Conservation (phyloP, 2,329 filamentous ascomycete genomes). For the Diaporthe sp. region DNA sequence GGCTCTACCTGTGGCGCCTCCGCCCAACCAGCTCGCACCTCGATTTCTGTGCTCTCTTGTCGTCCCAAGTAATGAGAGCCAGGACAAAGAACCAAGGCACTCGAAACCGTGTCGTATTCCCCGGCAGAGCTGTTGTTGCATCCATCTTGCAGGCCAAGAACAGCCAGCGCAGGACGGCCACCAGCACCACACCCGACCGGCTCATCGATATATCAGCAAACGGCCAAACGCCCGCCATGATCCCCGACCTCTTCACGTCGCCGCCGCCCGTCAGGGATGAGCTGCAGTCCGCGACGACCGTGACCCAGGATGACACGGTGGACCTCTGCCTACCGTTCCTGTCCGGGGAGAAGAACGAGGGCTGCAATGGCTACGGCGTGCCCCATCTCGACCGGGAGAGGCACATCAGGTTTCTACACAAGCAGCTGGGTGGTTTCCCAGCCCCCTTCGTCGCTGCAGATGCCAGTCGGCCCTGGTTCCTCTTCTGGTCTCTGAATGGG, state of each 20-base stretch:
- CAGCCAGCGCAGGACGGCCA: conserved; percentile 16
- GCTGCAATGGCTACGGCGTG: conserved; percentile 79
- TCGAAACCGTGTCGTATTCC: conserved; percentile 41
- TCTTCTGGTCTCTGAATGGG: conserved; percentile 91
- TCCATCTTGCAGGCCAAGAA: conserved; percentile 40
- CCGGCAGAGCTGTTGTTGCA: conserved; percentile 39
- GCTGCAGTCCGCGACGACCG: conserved; percentile 77
- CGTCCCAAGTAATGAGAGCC: conserved; percentile 36
- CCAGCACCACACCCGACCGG: conserved; percentile 40
- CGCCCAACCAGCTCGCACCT: conserved; percentile 15
- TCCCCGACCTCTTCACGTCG: conserved; percentile 71
- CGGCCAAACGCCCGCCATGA: conserved; percentile 45
- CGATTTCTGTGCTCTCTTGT: neutral
- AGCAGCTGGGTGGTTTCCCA: conserved; percentile 74
- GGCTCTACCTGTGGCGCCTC: neutral
- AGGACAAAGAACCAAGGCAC: conserved; percentile 38
- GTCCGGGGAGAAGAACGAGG: conserved; percentile 62
- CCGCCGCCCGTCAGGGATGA: conserved; percentile 75
- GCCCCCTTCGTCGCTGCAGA: conserved; percentile 81
- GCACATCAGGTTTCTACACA: conserved; percentile 74
- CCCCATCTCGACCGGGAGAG: conserved; percentile 77
- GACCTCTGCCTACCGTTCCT: conserved; percentile 79
- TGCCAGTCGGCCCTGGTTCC: conserved; percentile 91
- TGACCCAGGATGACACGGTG: conserved; percentile 77
- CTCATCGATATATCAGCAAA: conserved; percentile 41